Conservation (phyloP, 1,284 basidiomycete species). For the Sutorius eximius region DNA sequence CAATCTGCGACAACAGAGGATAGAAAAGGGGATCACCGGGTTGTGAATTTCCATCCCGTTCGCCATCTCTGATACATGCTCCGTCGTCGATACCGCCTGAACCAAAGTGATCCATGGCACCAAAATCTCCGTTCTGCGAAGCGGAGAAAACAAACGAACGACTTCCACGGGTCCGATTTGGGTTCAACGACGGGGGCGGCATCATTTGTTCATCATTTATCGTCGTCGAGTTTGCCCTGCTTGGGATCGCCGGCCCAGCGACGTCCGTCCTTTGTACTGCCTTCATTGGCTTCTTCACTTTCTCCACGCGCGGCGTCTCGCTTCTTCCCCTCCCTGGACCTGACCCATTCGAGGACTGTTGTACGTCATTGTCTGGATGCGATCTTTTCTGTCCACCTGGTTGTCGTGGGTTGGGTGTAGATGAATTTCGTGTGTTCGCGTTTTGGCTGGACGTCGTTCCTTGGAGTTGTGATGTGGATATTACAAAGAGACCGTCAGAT, state of each 20-base stretch:
- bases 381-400: conserved; percentile 44
- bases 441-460: conserved; percentile 34
- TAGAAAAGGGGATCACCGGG: conserved; percentile 28
- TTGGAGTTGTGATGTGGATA: conserved; percentile 67
- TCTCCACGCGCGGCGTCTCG: conserved; percentile 38
- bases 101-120: conserved; percentile 11
- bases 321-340: conserved; percentile 27
- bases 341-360: conserved; percentile 35
- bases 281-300: conserved; percentile 55
- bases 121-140: conserved; percentile 23
- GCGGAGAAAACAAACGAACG: conserved; percentile 9
- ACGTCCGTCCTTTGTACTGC: conserved; percentile 53
- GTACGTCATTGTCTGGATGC: conserved; percentile 17
- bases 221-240: conserved; percentile 15
- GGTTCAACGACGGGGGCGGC: conserved; percentile 31
- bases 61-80: background rate
- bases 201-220: conserved; percentile 25
- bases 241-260: conserved; percentile 18
- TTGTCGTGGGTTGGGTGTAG: conserved; percentile 22
- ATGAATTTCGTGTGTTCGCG: conserved; percentile 18
- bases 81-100: background rate
- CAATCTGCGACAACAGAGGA: conserved; percentile 26
- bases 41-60: background rate
- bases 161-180: conserved; percentile 12
- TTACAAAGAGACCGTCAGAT: conserved; percentile 64